phyloP scores from a whole-genome alignment of 306 rosid genomes.

The Medicago ruthenica region DNA sequence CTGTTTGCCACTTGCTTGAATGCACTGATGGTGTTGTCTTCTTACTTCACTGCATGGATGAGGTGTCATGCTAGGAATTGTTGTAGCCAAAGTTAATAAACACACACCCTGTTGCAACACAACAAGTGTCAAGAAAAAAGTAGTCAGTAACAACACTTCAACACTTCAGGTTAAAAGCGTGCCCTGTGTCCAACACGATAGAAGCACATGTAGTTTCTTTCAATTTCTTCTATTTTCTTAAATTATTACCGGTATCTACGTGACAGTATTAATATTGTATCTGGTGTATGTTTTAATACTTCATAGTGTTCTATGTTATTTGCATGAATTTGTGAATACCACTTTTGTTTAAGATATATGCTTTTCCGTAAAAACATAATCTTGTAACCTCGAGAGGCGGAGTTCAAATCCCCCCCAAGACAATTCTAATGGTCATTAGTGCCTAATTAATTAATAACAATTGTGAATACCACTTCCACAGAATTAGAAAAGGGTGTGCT shows the following conservation, averaged over 20 bases:
- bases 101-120: constrained; percentile 64
- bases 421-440: not conserved
- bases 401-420: not conserved
- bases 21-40: constrained; percentile 65
- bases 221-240: not conserved
- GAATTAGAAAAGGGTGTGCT: not conserved
- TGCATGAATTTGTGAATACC: not conserved
- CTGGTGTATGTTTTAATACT: too few relatives aligned
- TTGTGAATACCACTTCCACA: not conserved
- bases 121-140: constrained; percentile 14
- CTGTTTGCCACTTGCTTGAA: constrained; percentile 67
- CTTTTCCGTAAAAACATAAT: not conserved
- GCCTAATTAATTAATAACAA: not conserved
- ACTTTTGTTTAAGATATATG: not conserved
- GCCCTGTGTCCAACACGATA: not conserved
- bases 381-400: not conserved
- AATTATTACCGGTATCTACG: not conserved
- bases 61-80: constrained; percentile 76
- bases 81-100: constrained; percentile 73
- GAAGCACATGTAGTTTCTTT: not conserved
- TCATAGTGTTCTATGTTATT: not conserved
- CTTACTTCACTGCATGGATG: constrained; percentile 62
- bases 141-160: not conserved
- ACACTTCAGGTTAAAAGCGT: not conserved
- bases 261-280: too few relatives aligned